Conservation (phyloP, 2,329 filamentous ascomycete genomes). For the Botryotinia narcissicola region DNA sequence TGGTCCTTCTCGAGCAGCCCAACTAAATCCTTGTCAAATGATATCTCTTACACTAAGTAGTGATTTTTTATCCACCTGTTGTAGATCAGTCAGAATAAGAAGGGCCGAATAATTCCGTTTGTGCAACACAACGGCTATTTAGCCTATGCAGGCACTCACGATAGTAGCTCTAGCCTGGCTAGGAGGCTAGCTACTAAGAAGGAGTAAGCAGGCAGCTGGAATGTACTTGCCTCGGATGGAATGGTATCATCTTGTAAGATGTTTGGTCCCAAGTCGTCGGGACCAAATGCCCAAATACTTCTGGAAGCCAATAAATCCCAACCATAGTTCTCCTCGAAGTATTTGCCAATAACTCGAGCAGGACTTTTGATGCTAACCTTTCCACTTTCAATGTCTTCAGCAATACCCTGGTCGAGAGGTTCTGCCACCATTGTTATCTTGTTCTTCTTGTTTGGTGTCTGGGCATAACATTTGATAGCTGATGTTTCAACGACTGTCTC, state of each 20-base stretch:
- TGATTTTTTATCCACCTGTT: constrained; percentile 82
- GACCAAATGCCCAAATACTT: constrained; percentile 98
- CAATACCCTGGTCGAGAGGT: constrained; percentile 90
- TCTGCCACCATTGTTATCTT: constrained; percentile 98
- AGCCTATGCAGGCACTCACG: not conserved
- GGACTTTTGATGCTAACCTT: constrained; percentile 90
- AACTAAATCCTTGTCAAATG: constrained; percentile 93
- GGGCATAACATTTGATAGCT: constrained; percentile 94
- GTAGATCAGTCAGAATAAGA: constrained; percentile 33
- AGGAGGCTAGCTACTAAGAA: not conserved
- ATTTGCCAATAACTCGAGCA: constrained; percentile 88
- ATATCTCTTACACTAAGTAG: constrained; percentile 85
- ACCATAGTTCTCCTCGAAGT: constrained; percentile 95
- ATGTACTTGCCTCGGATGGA: constrained; percentile 68
- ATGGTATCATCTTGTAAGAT: constrained; percentile 96
- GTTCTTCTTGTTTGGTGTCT: constrained; percentile 99
- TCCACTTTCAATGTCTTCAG: constrained; percentile 88
- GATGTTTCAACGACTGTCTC: constrained; percentile 98
- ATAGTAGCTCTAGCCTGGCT: constrained; percentile 1
- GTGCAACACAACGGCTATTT: constrained; percentile 10
- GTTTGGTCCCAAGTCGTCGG: constrained; percentile 91
- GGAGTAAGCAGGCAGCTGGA: constrained; percentile 6
- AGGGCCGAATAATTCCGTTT: constrained; percentile 28
- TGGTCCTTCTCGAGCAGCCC: constrained; percentile 92
- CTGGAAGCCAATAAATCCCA: constrained; percentile 93